A percentile compares a stretch with the other conserved stretches of the same genome.
Conservation (phyloP, 345 rosid genomes). For the Arabis hirsuta region DNA sequence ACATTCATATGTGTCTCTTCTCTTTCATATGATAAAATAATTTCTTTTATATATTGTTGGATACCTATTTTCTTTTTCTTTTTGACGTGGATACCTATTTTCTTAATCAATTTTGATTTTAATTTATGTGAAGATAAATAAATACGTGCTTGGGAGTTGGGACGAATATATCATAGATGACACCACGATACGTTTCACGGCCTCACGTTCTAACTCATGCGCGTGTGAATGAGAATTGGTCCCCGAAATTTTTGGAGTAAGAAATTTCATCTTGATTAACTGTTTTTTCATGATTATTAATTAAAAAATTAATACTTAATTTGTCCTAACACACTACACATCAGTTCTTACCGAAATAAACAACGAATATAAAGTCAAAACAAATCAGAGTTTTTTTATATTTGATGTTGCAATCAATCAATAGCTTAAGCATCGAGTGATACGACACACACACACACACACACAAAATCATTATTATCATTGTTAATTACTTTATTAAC, state of each 20-base stretch:
- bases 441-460: slow-evolving; percentile 3
- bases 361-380: slow-evolving; percentile 18
- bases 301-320: not conserved
- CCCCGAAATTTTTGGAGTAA: slow-evolving; percentile 31
- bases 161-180: slow-evolving; percentile 25
- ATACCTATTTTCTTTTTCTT: too few species aligned
- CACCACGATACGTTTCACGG: slow-evolving; percentile 28
- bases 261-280: slow-evolving; percentile 14
- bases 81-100: too few species aligned
- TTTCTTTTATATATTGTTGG: too few species aligned
- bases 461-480: not conserved
- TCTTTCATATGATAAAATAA: too few species aligned
- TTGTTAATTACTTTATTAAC: not conserved
- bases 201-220: slow-evolving; percentile 34
- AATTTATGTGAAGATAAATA: not conserved
- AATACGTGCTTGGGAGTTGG: slow-evolving; percentile 29
- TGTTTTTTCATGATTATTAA: slow-evolving; percentile 5
- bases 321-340: slow-evolving; percentile 7
- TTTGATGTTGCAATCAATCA: slow-evolving; percentile 29
- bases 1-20: too few species aligned
- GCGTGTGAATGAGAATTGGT: slow-evolving; percentile 31
- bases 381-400: slow-evolving; percentile 21
- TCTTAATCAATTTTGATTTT: too few species aligned
- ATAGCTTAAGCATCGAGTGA: slow-evolving; percentile 14
- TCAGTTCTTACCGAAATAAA: not conserved